Base-by-base conservation (phyloP, 2,329 filamentous ascomycete genomes). In the Cordyceps cicadae region DNA sequence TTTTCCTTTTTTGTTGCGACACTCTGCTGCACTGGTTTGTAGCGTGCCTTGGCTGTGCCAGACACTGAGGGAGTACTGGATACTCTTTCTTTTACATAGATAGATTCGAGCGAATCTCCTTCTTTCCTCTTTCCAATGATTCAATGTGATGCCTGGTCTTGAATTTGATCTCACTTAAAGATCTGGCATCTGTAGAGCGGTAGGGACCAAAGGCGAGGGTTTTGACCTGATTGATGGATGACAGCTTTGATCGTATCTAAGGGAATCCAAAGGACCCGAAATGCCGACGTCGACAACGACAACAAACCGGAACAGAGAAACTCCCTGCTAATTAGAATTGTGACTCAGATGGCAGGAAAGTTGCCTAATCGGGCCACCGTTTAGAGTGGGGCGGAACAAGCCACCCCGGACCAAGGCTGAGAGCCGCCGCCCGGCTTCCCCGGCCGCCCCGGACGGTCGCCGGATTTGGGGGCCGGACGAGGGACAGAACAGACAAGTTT, bases 291-390 rank as follows among this genome's bases (percentile, higher is more conserved):
- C 24, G 24, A 24, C 24, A 48, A 34, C 43, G 37, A 45, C 8
- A 9, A 15, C 24, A 12, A 21, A 32, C 53, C n/a, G 21, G 11
- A 11, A 3, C 11, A 37, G 21, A 17, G 15, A n/a, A n/a, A n/a
- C n/a, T n/a, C n/a, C n/a, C n/a, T n/a, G n/a, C n/a, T n/a, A n/a
- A n/a, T n/a, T n/a, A n/a, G n/a, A n/a, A n/a, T n/a, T 56, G 41
- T 56, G 54, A 56, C 34, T 56, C 54, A 56, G 41, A 41, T 45
- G 39, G 21, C 21, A 54, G 21, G 5, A 39, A 9, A 37, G 41
- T 56, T 56, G 54, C 54, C 54, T 56, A 48, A 56, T 56, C 54
- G 54, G 54, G 54, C 24, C 26, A 37, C 41, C 41, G 29, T 6
- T 15, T 48, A 24, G 37, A 43, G 52, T 41, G 39, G 41, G 41